Evolutionary conservation across 176 grass and related monocot genomes (phyloP).

Genomic region (Ananas comosus): DNA sequence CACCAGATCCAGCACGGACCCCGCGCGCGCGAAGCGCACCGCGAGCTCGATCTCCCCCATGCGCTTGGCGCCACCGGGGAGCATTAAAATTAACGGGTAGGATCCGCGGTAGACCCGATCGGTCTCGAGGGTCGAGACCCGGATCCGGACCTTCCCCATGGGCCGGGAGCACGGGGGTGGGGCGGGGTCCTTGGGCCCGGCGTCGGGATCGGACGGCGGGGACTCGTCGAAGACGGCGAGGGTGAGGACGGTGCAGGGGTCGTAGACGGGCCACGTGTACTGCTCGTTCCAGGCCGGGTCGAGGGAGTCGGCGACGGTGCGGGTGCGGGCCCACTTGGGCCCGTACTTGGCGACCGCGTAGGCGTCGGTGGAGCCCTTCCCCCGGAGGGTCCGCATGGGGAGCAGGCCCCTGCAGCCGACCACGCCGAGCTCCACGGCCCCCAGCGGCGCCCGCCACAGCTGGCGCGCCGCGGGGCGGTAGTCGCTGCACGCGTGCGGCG

Average conservation of each 20-base stretch:
- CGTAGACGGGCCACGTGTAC: slow-evolving; percentile 92
- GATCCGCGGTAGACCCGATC: slow-evolving; percentile 54
- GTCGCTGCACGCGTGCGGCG: slow-evolving; percentile 47
- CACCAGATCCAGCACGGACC: slow-evolving; percentile 47
- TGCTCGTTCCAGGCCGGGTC: slow-evolving; percentile 96
- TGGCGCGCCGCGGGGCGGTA: slow-evolving; percentile 81
- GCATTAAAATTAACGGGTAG: slow-evolving; percentile 66
- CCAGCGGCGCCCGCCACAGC: slow-evolving; percentile 59
- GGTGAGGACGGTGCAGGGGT: slow-evolving; percentile 83
- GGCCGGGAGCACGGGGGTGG: slow-evolving; percentile 27
- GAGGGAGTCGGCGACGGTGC: slow-evolving; percentile 71
- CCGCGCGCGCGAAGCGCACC: slow-evolving; percentile 56
- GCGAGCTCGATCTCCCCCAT: slow-evolving; percentile 90
- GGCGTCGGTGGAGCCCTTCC: slow-evolving; percentile 72
- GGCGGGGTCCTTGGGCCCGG: slow-evolving; percentile 13
- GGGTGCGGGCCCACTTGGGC: slow-evolving; percentile 85
- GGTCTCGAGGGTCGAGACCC: slow-evolving; percentile 64
- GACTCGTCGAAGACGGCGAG: slow-evolving; percentile 81
- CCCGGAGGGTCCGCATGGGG: slow-evolving; percentile 60
- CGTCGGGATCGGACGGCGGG: slow-evolving; percentile 11
- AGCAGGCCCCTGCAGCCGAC: slow-evolving; percentile 69
- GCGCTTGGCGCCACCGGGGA: slow-evolving; percentile 64
- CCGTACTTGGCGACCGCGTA: slow-evolving; percentile 89
- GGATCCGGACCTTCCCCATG: slow-evolving; percentile 76
- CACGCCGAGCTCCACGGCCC: slow-evolving; percentile 69